phyloP scores from a whole-genome alignment of 495 filamentous ascomycete genomes.

The Aspergillus incahuasiensis region DNA sequence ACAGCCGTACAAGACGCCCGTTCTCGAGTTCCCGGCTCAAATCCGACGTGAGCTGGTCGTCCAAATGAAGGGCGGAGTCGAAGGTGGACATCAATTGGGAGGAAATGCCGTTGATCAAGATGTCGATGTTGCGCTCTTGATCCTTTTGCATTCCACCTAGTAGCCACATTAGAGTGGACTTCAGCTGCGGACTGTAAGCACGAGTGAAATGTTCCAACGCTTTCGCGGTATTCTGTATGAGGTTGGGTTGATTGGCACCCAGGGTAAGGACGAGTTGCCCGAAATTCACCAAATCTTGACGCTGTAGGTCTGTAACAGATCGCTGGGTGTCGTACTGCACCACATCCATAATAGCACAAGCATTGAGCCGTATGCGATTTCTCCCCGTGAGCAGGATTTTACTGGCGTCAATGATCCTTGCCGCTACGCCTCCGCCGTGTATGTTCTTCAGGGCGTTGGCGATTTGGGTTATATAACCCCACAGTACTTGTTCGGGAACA shows the following conservation, averaged over 20 bases:
- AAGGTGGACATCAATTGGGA: slow-evolving; percentile 63
- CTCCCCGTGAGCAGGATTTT: slow-evolving; percentile 72
- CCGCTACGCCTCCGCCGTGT: slow-evolving; percentile 75
- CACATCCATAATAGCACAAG: slow-evolving; percentile 83
- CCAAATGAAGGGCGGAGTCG: slow-evolving; percentile 67
- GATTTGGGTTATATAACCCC: slow-evolving; percentile 91
- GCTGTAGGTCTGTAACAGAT: slow-evolving; percentile 69
- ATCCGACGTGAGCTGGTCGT: slow-evolving; percentile 66
- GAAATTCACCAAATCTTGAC: slow-evolving; percentile 81
- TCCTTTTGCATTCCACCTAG: slow-evolving; percentile 49
- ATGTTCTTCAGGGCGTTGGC: slow-evolving; percentile 83
- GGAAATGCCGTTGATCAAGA: slow-evolving; percentile 71
- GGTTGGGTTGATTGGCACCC: slow-evolving; percentile 57
- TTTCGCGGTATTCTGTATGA: slow-evolving; percentile 53
- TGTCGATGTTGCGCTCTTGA: slow-evolving; percentile 64
- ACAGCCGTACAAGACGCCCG: slow-evolving; percentile 73
- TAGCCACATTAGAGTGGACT: slow-evolving; percentile 73
- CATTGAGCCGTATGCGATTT: slow-evolving; percentile 81
- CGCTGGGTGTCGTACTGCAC: slow-evolving; percentile 66
- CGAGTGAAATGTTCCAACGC: slow-evolving; percentile 68
- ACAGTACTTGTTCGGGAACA: slow-evolving; percentile 74
- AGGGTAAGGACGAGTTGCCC: slow-evolving; percentile 78
- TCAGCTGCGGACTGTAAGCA: slow-evolving; percentile 67
- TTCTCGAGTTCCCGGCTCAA: slow-evolving; percentile 85
- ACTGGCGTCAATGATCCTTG: slow-evolving; percentile 73